phyloP scores from a whole-genome alignment of 345 rosid genomes.

The Citrus mangshanensis region DNA sequence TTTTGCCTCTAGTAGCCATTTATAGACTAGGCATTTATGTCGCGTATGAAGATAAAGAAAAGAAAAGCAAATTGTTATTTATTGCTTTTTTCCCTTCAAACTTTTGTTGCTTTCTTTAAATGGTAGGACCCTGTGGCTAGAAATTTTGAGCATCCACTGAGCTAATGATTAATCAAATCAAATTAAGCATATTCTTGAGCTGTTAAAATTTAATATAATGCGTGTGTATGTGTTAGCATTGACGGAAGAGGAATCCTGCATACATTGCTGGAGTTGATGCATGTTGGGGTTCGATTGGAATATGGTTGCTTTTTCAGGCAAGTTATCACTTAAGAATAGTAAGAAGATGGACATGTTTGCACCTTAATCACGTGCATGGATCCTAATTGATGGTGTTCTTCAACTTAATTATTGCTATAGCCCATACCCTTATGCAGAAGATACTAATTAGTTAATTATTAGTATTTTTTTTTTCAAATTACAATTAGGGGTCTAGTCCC shows the following conservation, averaged over 20 bases:
- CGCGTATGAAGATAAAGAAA: not conserved
- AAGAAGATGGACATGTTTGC: not conserved
- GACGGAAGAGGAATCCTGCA: constrained; percentile 11
- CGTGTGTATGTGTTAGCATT: not conserved
- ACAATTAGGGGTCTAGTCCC: no score
- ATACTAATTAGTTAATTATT: no score
- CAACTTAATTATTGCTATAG: no score
- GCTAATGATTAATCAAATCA: constrained; percentile 31
- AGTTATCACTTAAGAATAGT: not conserved
- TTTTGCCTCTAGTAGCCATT: constrained; percentile 1
- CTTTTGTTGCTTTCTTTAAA: constrained; percentile 19
- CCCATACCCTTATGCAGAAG: no score
- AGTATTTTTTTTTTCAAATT: no score
- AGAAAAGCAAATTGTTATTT: not conserved
- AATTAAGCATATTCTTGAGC: constrained; percentile 7
- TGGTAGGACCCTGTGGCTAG: constrained; percentile 23
- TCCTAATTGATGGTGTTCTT: no score
- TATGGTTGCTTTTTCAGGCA: constrained; percentile 1
- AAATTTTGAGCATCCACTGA: constrained; percentile 8
- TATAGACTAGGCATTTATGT: constrained; percentile 13
- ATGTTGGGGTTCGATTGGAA: constrained; percentile 4
- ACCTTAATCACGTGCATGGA: not conserved
- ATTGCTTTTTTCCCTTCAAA: constrained; percentile 1
- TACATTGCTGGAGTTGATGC: constrained; percentile 1
- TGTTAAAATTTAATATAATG: not conserved